Evolutionary conservation across 192 early-diverging fungal species (phyloP).

Genomic region (Coemansia sp.): DNA sequence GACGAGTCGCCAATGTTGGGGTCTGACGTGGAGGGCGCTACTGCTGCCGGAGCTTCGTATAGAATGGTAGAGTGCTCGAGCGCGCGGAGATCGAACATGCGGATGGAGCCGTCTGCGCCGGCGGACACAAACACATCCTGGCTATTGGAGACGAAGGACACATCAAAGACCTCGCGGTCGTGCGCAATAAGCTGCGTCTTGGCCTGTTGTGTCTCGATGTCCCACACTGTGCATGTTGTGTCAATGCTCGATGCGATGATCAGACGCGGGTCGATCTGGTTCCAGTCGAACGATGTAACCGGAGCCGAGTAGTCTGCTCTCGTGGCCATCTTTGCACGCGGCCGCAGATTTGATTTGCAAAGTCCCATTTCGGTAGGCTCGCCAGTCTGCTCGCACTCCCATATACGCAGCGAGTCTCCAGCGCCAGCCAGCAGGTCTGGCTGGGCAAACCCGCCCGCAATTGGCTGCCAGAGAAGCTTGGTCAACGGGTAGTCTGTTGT

Average conservation of each 20-base stretch:
- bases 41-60: slow-evolving; percentile 77
- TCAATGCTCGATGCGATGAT: slow-evolving; percentile 94
- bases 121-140: slow-evolving; percentile 93
- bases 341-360: slow-evolving; percentile 18
- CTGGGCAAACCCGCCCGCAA: slow-evolving; percentile 41
- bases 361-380: slow-evolving; percentile 44
- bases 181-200: slow-evolving; percentile 99
- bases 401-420: slow-evolving; percentile 84
- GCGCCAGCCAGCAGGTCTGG: slow-evolving; percentile 85
- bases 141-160: slow-evolving; percentile 84
- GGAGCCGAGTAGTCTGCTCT: slow-evolving; percentile 82
- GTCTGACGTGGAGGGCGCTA: slow-evolving; percentile 29
- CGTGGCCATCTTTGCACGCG: slow-evolving; percentile 55
- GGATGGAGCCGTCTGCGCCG: slow-evolving; percentile 95
- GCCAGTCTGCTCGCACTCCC: slow-evolving; percentile 70
- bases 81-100: slow-evolving; percentile 95
- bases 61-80: slow-evolving; percentile 98
- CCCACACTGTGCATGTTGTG: slow-evolving; percentile 99
- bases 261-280: slow-evolving; percentile 77
- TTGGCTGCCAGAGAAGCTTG: slow-evolving; percentile 86
- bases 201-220: slow-evolving; percentile 92
- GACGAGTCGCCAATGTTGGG: slow-evolving; percentile 20
- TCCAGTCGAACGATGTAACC: slow-evolving; percentile 98
- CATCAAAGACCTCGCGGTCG: slow-evolving; percentile 97
- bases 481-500: slow-evolving; percentile 87